A percentile compares a stretch with the other conserved stretches of the same genome.
These are phyloP conservation scores for Wallacemonas sp. DNA, from an alignment of 208 protist species.

Conservation along the genomic window DNA sequence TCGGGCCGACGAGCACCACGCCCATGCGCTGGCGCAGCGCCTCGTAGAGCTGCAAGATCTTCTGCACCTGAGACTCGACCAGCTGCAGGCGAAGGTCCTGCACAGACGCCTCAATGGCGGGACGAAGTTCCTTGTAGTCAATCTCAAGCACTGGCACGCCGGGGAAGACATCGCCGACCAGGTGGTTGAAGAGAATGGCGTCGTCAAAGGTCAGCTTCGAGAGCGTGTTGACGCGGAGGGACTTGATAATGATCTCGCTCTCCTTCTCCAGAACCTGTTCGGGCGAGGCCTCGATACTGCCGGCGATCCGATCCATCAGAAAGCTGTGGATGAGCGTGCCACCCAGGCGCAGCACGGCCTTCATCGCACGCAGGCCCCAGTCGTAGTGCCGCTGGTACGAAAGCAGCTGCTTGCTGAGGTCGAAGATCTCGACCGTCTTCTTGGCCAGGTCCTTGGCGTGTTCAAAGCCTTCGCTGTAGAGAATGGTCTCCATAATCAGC, in stretches of 20 bases:
- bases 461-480: slow-evolving; percentile 97
- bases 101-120: slow-evolving; percentile 88
- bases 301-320: slow-evolving; percentile 78
- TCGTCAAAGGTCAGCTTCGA: slow-evolving; percentile 98
- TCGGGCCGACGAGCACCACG: slow-evolving; percentile 97
- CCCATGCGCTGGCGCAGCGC: slow-evolving; percentile 97
- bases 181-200: slow-evolving; percentile 92
- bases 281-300: slow-evolving; percentile 53
- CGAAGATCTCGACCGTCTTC: slow-evolving; percentile 96
- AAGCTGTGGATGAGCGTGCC: slow-evolving; percentile 91
- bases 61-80: slow-evolving; percentile 89
- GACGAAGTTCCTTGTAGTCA: slow-evolving; percentile 92
- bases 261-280: slow-evolving; percentile 87
- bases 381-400: slow-evolving; percentile 98
- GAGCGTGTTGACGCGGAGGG: slow-evolving; percentile 97
- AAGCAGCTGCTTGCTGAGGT: slow-evolving; percentile 93
- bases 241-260: slow-evolving; percentile 96
- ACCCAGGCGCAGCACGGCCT: slow-evolving; percentile 94
- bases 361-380: slow-evolving; percentile 98
- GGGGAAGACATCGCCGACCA: slow-evolving; percentile 96
- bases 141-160: slow-evolving; percentile 89
- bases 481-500: slow-evolving; percentile 97
- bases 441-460: slow-evolving; percentile 92
- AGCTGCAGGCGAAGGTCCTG: slow-evolving; percentile 91
- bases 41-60: slow-evolving; percentile 97